Percentiles rank a stretch among this genome's conserved stretches.
These are phyloP conservation scores for Phytophthora macrochlamydospora DNA, from an alignment of 352 stramenopile species.

Conservation along the genomic window DNA sequence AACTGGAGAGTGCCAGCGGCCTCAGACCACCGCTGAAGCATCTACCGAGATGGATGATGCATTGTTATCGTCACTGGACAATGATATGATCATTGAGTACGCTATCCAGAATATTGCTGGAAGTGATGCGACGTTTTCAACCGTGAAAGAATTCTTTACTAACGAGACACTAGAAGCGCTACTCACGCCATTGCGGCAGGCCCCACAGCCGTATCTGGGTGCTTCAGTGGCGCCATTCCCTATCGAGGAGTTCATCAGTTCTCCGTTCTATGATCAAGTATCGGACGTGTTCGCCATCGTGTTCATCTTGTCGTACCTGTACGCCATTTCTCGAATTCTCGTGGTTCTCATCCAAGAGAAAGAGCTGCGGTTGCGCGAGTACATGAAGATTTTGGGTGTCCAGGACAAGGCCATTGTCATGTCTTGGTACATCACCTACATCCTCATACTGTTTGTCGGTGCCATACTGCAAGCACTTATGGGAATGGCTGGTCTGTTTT, in stretches of 20 bases:
- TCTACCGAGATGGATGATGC: slow-evolving; percentile 35
- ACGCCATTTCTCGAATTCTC: slow-evolving; percentile 86
- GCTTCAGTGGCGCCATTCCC: slow-evolving; percentile 57
- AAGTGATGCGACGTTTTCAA: slow-evolving; percentile 23
- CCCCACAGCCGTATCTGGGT: slow-evolving; percentile 60
- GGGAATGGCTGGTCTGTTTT: slow-evolving; percentile 52
- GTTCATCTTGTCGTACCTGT: slow-evolving; percentile 93
- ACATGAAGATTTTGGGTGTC: slow-evolving; percentile 95
- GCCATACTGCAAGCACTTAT: slow-evolving; percentile 68
- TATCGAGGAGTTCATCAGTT: slow-evolving; percentile 56
- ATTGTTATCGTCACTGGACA: slow-evolving; percentile 43
- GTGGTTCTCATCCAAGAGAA: slow-evolving; percentile 93
- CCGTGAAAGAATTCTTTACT: slow-evolving; percentile 26
- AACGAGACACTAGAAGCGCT: slow-evolving; percentile 42
- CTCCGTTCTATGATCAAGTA: slow-evolving; percentile 77
- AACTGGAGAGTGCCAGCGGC: slow-evolving; percentile 33
- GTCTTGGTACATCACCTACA: slow-evolving; percentile 88
- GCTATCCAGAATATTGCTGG: slow-evolving; percentile 27
- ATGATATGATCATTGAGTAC: slow-evolving; percentile 50
- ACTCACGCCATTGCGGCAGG: slow-evolving; percentile 56
- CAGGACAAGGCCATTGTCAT: slow-evolving; percentile 66
- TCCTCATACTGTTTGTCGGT: slow-evolving; percentile 73
- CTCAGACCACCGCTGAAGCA: slow-evolving; percentile 30
- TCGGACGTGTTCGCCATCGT: slow-evolving; percentile 84
- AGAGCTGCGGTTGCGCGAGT: slow-evolving; percentile 90